These are phyloP conservation scores for Arabidopsis hybrid DNA, from an alignment of 441 rosid genomes.

Conservation along the genomic window DNA sequence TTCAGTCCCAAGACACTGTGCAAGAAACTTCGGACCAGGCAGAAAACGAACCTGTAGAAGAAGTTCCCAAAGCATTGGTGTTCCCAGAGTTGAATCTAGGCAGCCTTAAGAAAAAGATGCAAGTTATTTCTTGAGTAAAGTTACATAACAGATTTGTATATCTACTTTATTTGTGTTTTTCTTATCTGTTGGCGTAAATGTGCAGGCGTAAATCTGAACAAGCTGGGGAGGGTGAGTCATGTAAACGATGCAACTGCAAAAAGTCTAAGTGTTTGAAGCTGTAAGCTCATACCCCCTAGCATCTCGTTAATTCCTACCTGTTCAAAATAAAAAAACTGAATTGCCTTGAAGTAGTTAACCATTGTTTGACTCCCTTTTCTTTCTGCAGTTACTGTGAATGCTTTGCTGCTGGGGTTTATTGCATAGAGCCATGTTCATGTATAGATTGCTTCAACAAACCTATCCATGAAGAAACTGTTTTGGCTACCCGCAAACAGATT, in stretches of 20 bases:
- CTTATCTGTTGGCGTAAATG: slow-evolving; percentile 62
- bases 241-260: slow-evolving; percentile 99
- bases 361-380: slow-evolving; percentile 14
- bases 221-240: slow-evolving; percentile 72
- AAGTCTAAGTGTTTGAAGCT: slow-evolving; percentile 99
- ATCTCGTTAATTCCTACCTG: slow-evolving; percentile 12
- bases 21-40: slow-evolving; percentile 56
- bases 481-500: slow-evolving; percentile 97
- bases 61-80: slow-evolving; percentile 44
- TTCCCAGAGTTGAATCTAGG: slow-evolving; percentile 63
- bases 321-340: background rate
- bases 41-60: slow-evolving; percentile 53
- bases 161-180: background rate
- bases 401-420: slow-evolving; percentile 99
- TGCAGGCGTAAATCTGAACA: slow-evolving; percentile 76
- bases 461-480: slow-evolving; percentile 94
- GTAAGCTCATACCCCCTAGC: slow-evolving; percentile 54
- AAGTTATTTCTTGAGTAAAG: slow-evolving; percentile 50
- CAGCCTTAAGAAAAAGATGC: slow-evolving; percentile 84
- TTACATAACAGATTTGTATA: slow-evolving; percentile 44
- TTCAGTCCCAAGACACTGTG: slow-evolving; percentile 41
- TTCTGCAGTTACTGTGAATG: slow-evolving; percentile 95
- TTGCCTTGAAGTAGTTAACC: slow-evolving; percentile 20
- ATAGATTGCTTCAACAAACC: slow-evolving; percentile 98
- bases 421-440: slow-evolving; percentile 98